Conservation (phyloP, 148 eudicot genomes). For the Arctostaphylos glauca region DNA sequence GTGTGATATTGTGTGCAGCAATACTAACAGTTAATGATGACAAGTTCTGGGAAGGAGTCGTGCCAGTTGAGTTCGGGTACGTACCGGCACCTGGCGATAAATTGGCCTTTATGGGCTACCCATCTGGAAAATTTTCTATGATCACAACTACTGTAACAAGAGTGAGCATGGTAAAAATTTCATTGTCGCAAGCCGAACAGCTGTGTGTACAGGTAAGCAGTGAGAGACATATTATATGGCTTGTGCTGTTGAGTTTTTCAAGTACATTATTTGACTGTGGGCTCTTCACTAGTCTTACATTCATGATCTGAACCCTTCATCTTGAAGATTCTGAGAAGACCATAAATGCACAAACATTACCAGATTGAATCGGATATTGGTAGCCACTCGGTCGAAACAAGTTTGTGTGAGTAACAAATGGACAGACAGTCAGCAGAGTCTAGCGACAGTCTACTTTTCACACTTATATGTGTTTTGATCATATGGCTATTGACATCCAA, state of each 20-base stretch:
- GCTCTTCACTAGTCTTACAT: not conserved
- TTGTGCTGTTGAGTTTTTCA: not conserved
- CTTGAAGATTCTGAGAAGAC: not conserved
- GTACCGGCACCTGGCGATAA: not conserved
- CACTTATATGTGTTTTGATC: not conserved
- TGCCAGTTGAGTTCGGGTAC: not conserved
- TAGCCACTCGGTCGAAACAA: not conserved
- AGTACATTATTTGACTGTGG: not conserved
- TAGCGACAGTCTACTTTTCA: not conserved
- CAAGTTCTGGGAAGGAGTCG: slow-evolving; percentile 1
- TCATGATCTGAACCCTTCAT: not conserved
- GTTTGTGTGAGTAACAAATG: not conserved
- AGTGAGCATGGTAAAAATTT: not conserved
- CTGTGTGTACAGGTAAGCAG: not conserved
- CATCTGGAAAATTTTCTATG: not conserved
- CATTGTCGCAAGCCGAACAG: not conserved
- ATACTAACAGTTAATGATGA: not conserved
- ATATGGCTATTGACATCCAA: not conserved
- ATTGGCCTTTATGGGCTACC: not conserved
- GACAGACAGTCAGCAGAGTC: not conserved
- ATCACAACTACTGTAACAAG: not conserved
- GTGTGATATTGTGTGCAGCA: not conserved
- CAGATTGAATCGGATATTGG: not conserved
- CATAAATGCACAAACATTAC: not conserved
- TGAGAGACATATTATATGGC: not conserved